Percentiles rank a stretch among this genome's conserved stretches.
Conservation (phyloP, 371 early-diverging fungal genomes). For the Quaeritorhiza haematococci region DNA sequence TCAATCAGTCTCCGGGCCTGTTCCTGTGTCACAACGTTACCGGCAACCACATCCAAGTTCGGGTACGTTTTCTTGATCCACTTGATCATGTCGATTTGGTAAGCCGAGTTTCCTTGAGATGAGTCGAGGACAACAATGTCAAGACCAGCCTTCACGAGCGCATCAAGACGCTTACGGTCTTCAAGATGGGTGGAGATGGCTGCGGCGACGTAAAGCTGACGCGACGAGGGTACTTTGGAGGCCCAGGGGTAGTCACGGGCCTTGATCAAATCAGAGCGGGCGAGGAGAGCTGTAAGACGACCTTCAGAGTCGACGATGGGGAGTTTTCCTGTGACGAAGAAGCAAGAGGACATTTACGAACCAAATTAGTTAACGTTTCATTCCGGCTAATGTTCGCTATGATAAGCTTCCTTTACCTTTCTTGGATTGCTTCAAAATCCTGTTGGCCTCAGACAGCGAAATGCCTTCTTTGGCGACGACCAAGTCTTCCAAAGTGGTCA, state of each 20-base stretch:
- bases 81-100: constrained; percentile 90
- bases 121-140: constrained; percentile 93
- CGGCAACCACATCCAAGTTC: constrained; percentile 84
- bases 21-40: constrained; percentile 94
- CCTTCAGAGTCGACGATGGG: constrained; percentile 84
- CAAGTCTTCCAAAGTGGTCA: constrained; percentile 89
- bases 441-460: constrained; percentile 84
- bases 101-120: constrained; percentile 89
- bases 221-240: constrained; percentile 71
- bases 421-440: constrained; percentile 78
- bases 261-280: constrained; percentile 93
- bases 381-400: background rate
- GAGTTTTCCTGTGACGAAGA: constrained; percentile 62
- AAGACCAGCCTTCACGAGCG: constrained; percentile 87
- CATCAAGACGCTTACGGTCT: constrained; percentile 75
- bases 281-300: constrained; percentile 82
- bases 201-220: constrained; percentile 91
- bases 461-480: constrained; percentile 82
- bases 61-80: constrained; percentile 79
- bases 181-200: constrained; percentile 90
- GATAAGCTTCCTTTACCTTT: constrained; percentile 58
- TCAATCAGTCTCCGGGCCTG: constrained; percentile 87
- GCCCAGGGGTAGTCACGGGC: constrained; percentile 91
- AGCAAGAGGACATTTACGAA: background rate
- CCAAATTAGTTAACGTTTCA: background rate